Conservation (phyloP, 208 protist species). For the Trypanosoma melophagium region DNA sequence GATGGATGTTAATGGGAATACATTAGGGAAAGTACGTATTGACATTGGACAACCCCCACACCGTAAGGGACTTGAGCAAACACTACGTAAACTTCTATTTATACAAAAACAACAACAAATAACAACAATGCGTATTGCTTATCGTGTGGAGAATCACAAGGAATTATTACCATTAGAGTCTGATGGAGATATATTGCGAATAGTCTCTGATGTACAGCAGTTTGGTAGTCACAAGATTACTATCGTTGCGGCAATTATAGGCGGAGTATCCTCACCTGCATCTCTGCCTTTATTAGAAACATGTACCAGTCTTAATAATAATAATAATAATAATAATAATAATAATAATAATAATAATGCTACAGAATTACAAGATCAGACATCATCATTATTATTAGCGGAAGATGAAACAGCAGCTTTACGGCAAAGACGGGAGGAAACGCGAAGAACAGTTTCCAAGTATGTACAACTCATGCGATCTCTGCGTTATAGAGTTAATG, state of each 20-base stretch:
- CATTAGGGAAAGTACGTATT: not conserved
- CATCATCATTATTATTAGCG: not conserved
- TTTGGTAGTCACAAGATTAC: conserved; percentile 30
- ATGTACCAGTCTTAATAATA: not conserved
- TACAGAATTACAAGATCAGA: no score
- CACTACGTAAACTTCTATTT: conserved; percentile 1
- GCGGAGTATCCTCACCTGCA: no score
- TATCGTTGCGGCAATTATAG: conserved; percentile 12
- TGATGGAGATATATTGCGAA: conserved; percentile 26
- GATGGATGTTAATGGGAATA: not conserved
- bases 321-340: not conserved
- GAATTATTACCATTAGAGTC: conserved; percentile 14
- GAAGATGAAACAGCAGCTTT: not conserved
- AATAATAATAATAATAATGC: not conserved
- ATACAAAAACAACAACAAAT: no score
- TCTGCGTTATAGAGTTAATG: not conserved
- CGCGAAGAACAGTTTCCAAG: not conserved
- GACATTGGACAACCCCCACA: not conserved
- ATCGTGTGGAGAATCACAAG: conserved; percentile 1
- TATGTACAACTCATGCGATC: conserved; percentile 8
- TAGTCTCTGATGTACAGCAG: conserved; percentile 22
- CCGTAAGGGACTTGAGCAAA: not conserved
- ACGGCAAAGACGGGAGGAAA: not conserved
- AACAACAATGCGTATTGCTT: not conserved
- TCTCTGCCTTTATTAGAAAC: not conserved